Percentiles rank a stretch among this genome's conserved stretches.
These are phyloP conservation scores for Ogataea pignaliae DNA, from an alignment of 805 yeast genomes.

Conservation along the genomic window DNA sequence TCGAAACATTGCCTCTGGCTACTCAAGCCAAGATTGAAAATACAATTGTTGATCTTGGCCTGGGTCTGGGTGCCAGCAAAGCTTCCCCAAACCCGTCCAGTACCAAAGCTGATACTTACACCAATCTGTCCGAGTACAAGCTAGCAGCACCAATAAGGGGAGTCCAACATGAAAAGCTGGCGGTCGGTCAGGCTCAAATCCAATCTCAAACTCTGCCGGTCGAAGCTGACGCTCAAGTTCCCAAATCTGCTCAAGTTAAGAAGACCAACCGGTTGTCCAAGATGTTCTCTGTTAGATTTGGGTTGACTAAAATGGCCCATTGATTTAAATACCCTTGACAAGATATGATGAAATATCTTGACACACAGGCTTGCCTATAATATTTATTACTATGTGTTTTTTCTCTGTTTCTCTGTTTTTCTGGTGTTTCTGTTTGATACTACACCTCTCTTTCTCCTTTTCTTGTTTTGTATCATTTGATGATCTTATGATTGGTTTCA, in stretches of 20 bases:
- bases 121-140: neutral
- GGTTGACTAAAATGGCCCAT: conserved; percentile 17
- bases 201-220: neutral
- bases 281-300: conserved; percentile 23
- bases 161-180: neutral
- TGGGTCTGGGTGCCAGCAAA: neutral
- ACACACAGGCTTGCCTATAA: too few species aligned
- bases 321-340: too few species aligned
- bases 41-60: neutral
- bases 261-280: conserved; percentile 19
- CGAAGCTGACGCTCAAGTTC: neutral
- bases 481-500: too few species aligned
- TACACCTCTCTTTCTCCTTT: too few species aligned
- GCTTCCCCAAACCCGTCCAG: neutral
- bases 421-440: too few species aligned
- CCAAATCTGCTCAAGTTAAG: conserved; percentile 5
- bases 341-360: too few species aligned
- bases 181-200: neutral
- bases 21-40: neutral
- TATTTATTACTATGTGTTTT: too few species aligned
- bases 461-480: too few species aligned
- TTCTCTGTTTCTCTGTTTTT: too few species aligned
- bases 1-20: neutral
- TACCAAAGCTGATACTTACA: neutral
- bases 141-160: neutral